Conservation (phyloP, 2,329 filamentous ascomycete species). For the Colletotrichum scovillei region DNA sequence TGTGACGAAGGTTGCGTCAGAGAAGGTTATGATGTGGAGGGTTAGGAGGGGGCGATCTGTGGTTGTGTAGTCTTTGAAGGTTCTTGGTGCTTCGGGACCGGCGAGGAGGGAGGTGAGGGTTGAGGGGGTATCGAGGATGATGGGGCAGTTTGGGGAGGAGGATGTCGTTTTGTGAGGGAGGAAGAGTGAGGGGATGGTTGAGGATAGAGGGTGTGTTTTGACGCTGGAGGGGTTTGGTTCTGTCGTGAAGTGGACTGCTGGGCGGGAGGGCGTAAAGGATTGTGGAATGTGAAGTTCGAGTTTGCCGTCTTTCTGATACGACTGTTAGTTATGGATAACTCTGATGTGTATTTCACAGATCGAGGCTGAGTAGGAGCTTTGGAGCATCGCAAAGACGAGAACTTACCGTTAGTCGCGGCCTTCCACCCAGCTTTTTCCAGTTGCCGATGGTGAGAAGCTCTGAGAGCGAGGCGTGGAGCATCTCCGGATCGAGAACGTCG, state of each 20-base stretch:
- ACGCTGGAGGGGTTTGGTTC: slow-evolving; percentile 17
- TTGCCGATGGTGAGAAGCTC: slow-evolving; percentile 53
- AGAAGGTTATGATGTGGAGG: slow-evolving; percentile 60
- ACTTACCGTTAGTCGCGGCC: slow-evolving; percentile 51
- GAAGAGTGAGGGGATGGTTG: slow-evolving; percentile 17
- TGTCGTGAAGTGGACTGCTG: slow-evolving; percentile 25
- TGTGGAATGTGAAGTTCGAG: slow-evolving; percentile 27
- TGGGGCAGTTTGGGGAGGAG: neutral
- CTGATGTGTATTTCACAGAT: neutral
- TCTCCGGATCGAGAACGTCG: slow-evolving; percentile 56
- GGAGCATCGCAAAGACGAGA: neutral
- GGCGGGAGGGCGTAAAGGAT: slow-evolving; percentile 19
- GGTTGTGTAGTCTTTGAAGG: slow-evolving; percentile 52
- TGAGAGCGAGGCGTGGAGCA: slow-evolving; percentile 48
- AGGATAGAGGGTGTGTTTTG: slow-evolving; percentile 12
- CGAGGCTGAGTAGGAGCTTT: neutral
- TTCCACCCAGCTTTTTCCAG: slow-evolving; percentile 59
- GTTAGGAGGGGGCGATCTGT: slow-evolving; percentile 58
- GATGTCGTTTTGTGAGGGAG: neutral
- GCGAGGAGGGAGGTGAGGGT: slow-evolving; percentile 33
- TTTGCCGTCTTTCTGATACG: slow-evolving; percentile 6
- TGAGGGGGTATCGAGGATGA: slow-evolving; percentile 26
- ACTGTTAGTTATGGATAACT: neutral
- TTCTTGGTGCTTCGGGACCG: slow-evolving; percentile 34
- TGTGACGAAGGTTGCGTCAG: slow-evolving; percentile 60